Conservation (phyloP, 2,329 filamentous ascomycete genomes). For the Lecanosticta acicola region DNA sequence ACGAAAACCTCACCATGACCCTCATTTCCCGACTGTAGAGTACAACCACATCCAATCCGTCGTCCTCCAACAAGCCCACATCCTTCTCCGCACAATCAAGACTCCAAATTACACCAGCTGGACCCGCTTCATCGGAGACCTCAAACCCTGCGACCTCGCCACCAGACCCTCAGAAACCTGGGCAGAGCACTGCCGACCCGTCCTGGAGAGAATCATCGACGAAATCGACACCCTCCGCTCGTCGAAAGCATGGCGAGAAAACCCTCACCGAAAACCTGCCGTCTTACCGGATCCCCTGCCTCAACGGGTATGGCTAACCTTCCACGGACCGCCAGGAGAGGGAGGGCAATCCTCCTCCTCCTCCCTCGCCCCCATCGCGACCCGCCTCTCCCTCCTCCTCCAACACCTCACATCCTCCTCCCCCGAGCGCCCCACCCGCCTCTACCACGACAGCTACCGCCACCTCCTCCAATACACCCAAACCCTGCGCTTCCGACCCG, state of each 20-base stretch:
- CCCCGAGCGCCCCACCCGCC: too few relatives aligned
- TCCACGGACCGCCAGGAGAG: background rate
- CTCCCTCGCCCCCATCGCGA: too few relatives aligned
- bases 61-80: conserved; percentile 10
- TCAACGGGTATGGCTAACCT: conserved; percentile 24
- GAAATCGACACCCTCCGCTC: conserved; percentile 12
- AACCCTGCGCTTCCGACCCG: too few relatives aligned
- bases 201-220: conserved; percentile 13
- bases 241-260: conserved; percentile 13
- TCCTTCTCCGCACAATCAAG: conserved; percentile 5
- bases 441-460: too few relatives aligned
- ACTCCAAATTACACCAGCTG: conserved; percentile 3
- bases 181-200: conserved; percentile 8
- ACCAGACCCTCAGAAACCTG: conserved; percentile 3
- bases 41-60: too few relatives aligned
- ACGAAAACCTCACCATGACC: too few relatives aligned
- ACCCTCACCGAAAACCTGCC: conserved; percentile 9
- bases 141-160: background rate
- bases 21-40: too few relatives aligned
- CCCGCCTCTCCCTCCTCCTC: too few relatives aligned
- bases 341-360: background rate
- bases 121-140: conserved; percentile 1
- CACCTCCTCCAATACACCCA: too few relatives aligned
- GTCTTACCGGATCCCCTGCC: conserved; percentile 21
- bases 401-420: too few relatives aligned